These are phyloP conservation scores for Plasmodium cynomolgi DNA, from an alignment of 169 alveolate species.

Conservation along the genomic window DNA sequence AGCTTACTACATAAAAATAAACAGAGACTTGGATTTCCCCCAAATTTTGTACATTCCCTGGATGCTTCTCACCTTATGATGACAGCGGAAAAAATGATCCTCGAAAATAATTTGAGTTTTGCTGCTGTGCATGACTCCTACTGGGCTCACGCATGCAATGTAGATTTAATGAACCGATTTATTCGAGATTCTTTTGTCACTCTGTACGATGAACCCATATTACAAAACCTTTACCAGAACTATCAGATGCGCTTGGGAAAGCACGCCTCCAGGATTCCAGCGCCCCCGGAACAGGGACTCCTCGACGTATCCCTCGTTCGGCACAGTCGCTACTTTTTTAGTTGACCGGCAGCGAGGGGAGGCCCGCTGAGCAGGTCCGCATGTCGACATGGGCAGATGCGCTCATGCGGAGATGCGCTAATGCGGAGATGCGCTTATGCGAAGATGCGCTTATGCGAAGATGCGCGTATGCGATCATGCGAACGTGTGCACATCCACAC, in stretches of 20 bases:
- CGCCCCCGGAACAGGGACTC: conserved; percentile 86
- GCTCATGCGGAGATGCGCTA: not conserved
- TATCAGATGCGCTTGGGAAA: conserved; percentile 83
- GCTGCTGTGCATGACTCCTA: conserved; percentile 98
- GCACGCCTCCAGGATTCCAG: conserved; percentile 80
- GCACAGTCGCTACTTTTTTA: conserved; percentile 80
- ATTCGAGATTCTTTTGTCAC: conserved; percentile 92
- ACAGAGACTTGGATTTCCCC: conserved; percentile 97
- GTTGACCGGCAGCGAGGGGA: conserved; percentile 15
- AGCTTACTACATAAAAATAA: conserved; percentile 85
- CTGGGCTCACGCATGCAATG: conserved; percentile 96
- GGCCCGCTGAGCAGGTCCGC: not conserved
- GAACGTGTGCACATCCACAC: not conserved
- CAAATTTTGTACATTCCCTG: conserved; percentile 95
- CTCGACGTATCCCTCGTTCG: conserved; percentile 82
- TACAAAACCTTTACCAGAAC: conserved; percentile 88
- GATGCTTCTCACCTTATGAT: conserved; percentile 97
- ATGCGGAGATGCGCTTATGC: not conserved
- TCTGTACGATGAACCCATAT: conserved; percentile 91
- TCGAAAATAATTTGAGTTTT: conserved; percentile 85
- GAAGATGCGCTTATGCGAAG: not conserved
- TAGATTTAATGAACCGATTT: conserved; percentile 89
- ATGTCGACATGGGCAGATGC: not conserved
- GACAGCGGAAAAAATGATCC: conserved; percentile 92
- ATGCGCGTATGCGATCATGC: not conserved